These are phyloP conservation scores for Tricladium varicosporioides DNA, from an alignment of 2,329 filamentous ascomycete species.

Conservation along the genomic window DNA sequence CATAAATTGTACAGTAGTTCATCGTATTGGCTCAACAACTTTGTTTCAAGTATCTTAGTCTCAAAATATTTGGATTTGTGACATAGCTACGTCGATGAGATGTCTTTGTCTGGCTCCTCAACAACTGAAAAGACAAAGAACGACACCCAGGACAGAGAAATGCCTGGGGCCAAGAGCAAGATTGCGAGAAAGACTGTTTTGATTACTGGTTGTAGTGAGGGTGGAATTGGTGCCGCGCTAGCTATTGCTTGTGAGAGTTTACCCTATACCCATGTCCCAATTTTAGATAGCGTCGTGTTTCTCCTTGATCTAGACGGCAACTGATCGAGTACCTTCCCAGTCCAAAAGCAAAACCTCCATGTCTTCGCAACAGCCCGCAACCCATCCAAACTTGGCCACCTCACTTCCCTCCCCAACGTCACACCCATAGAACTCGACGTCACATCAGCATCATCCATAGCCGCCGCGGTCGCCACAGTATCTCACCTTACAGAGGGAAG, in stretches of 20 bases:
- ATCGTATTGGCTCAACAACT: too few species aligned
- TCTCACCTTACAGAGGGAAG: constrained; percentile 33
- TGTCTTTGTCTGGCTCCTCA: too few species aligned
- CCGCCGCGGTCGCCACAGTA: constrained; percentile 32
- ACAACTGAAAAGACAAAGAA: too few species aligned
- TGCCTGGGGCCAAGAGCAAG: not conserved
- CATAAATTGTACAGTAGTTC: too few species aligned
- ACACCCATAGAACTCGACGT: constrained; percentile 39
- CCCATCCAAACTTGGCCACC: constrained; percentile 31
- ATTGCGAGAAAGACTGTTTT: constrained; percentile 23
- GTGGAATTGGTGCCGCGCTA: constrained; percentile 39
- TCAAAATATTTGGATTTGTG: too few species aligned
- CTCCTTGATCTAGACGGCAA: too few species aligned
- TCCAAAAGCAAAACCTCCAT: constrained; percentile 34
- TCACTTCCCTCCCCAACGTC: constrained; percentile 23
- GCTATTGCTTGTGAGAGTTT: constrained; percentile 28
- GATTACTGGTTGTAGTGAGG: constrained; percentile 38
- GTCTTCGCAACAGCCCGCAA: constrained; percentile 41
- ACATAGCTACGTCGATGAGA: too few species aligned
- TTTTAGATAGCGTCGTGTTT: too few species aligned
- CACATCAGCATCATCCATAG: constrained; percentile 36
- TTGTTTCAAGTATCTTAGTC: too few species aligned
- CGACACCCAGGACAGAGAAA: too few species aligned
- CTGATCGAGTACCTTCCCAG: too few species aligned
- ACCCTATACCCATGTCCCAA: too few species aligned